Evolutionary conservation across 176 grass and related monocot genomes (phyloP).

Genomic region (Eremochloa ophiuroides): DNA sequence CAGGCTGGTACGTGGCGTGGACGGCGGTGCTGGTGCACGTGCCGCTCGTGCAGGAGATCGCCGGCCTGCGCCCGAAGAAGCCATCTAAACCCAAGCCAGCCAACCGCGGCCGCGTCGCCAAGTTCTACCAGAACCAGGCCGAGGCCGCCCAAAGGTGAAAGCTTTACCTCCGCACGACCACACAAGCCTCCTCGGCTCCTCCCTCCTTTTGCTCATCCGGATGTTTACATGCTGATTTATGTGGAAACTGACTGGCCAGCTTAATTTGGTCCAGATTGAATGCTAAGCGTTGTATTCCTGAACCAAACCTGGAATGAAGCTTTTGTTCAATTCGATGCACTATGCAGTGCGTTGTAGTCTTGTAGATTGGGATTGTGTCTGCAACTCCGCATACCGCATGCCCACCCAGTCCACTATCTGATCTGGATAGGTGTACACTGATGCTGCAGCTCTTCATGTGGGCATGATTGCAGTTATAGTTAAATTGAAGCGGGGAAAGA

Average conservation of each 20-base stretch:
- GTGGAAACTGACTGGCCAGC: neutral
- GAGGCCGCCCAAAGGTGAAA: slow-evolving; percentile 36
- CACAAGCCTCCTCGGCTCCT: neutral
- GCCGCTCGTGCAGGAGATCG: slow-evolving; percentile 93
- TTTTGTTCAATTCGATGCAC: neutral
- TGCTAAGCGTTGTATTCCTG: neutral
- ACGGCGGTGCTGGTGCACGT: slow-evolving; percentile 92
- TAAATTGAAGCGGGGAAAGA: neutral
- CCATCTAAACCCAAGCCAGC: slow-evolving; percentile 64
- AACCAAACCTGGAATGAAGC: neutral
- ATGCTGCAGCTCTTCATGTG: neutral
- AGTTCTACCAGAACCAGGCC: slow-evolving; percentile 53
- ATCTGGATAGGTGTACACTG: neutral
- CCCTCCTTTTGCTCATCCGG: neutral
- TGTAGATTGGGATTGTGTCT: neutral
- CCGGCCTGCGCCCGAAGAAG: slow-evolving; percentile 92
- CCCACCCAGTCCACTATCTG: neutral
- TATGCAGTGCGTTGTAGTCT: neutral
- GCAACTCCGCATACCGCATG: neutral
- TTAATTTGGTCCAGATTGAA: neutral
- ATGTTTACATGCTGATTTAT: neutral
- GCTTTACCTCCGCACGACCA: neutral
- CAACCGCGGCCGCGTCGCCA: slow-evolving; percentile 50
- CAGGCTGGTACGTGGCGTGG: slow-evolving; percentile 97
- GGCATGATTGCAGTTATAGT: neutral